phyloP scores from a whole-genome alignment of 345 rosid species.

The Gossypium sturtianum region DNA sequence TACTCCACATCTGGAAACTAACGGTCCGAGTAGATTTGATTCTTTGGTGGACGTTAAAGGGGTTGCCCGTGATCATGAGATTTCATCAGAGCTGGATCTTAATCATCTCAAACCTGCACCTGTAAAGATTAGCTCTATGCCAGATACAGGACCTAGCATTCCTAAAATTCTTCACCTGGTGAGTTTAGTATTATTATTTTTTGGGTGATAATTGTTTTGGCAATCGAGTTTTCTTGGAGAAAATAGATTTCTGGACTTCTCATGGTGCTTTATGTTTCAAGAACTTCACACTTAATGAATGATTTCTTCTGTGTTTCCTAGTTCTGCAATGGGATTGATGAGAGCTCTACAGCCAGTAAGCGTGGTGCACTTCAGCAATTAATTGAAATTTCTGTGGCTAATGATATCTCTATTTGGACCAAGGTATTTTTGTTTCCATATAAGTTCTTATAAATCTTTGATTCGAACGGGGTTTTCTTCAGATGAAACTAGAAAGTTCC shows the following conservation, averaged over 20 bases:
- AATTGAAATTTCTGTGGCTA: slow-evolving; percentile 68
- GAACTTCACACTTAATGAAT: neutral
- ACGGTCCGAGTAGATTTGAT: slow-evolving; percentile 48
- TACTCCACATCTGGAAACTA: slow-evolving; percentile 44
- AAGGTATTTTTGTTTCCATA: slow-evolving; percentile 38
- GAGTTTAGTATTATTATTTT: slow-evolving; percentile 20
- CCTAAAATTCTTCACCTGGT: slow-evolving; percentile 98
- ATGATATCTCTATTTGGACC: slow-evolving; percentile 69
- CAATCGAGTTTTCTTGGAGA: neutral
- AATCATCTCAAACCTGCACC: slow-evolving; percentile 42
- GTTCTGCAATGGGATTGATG: slow-evolving; percentile 73
- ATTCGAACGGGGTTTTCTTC: neutral
- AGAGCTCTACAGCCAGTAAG: slow-evolving; percentile 54
- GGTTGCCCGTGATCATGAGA: slow-evolving; percentile 35
- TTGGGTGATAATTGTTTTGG: neutral
- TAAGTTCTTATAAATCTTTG: neutral
- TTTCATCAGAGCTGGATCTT: slow-evolving; percentile 38
- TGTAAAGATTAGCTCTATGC: slow-evolving; percentile 43
- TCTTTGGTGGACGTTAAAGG: slow-evolving; percentile 28
- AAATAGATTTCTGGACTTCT: neutral
- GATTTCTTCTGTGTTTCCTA: slow-evolving; percentile 18
- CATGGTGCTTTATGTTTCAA: neutral
- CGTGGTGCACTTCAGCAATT: slow-evolving; percentile 75
- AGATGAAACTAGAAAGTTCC: neutral
- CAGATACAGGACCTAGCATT: slow-evolving; percentile 81